Base-by-base conservation (phyloP, 495 filamentous ascomycete genomes). In the Rhypophila decipiens region DNA sequence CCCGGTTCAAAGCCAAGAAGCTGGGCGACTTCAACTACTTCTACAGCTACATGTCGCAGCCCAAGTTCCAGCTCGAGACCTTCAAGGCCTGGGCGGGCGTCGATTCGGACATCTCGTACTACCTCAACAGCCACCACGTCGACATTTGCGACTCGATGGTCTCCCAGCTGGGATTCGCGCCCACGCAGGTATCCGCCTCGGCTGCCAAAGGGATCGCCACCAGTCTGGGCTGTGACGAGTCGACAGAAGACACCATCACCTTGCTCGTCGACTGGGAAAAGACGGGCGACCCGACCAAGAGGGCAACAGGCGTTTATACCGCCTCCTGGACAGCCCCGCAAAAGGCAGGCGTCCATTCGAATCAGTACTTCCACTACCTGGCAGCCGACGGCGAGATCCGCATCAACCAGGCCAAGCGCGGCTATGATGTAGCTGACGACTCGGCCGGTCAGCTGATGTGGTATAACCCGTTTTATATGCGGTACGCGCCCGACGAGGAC, bases 381-480 rank as follows among this genome's bases (percentile, higher is more conserved):
- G 90, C 77, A 3, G 71, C 78, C 44, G 78, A 80, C 23, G 90
- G 90, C 50, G 90, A 96, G 68, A 82, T 96, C 59, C 79, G 86
- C 40, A 80, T 90, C 47, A 87, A 96, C 70, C 90, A 96, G 68
- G 90, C 89, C 13, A 95, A 95, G 72, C 83, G 90, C 18, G 88
- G 89, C 19, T 96, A 96, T 63, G 90, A 96, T 52, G 85, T 95
- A n/a, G 87, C 90, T 1, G 85, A 86, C 33, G 90, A 96, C 56
- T 71, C 75, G 5, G 74, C 76, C 21, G 68, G 73, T 1, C 76
- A 79, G 51, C 64, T 95, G 42, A 73, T 80, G 55, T 95, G 88
- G 86, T 85, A 85, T 51, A 96, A 96, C 63, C 89, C 88, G 61
- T 96, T 96, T 71, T 96, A 96, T 60, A 96, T 96, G 90, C 80